Evolutionary conservation across 2,329 filamentous ascomycete genomes (phyloP), one percentile per base, ranked within the genome.

Genomic region (Penicillium sclerotiorum): DNA sequence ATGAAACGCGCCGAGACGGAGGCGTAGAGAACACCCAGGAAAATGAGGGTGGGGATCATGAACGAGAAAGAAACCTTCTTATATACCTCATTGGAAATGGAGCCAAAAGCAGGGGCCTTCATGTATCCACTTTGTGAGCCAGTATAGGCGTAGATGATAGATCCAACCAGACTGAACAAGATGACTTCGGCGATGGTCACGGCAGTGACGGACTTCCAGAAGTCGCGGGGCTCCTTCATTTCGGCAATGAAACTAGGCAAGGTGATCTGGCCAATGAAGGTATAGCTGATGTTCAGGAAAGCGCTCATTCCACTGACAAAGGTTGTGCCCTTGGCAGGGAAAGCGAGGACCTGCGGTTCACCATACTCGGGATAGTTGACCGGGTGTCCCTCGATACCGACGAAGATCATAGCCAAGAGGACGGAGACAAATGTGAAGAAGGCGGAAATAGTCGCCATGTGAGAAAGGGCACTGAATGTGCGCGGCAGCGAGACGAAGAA

Each of bases 261-360:
- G 0, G 92, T 96, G 62, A 96, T 95, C 68, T 96, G 92, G 0
- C 92, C 92, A 59, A 96, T 96, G 67, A 96, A 96, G 0, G 92
- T 96, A 69, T 96, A 96, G 73, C 86, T 90, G 66, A 96, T 96
- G 73, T 96, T 96, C 69, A 96, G 80, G 72, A 96, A 96, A 0
- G 92, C 92, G 45, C 85, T 90, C 80, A 95, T 86, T 18, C 86
- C 91, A 2, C 80, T 77, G 3, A 95, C 89, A 60, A 95, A 96
- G 0, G 87, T 88, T 0, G 90, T 95, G 15, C 86, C 83, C 2
- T 77, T 70, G 2, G 84, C 72, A 0, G 91, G 88, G 17, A 92
- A 67, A 0, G 84, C 84, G 0, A 85, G 83, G 5, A 94, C 86
- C 7, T 82, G 78, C 0, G 88, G 86, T 5, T 84, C 79, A 1